Conservation (phyloP, 2,329 filamentous ascomycete species). For the Penicillium carneum region DNA sequence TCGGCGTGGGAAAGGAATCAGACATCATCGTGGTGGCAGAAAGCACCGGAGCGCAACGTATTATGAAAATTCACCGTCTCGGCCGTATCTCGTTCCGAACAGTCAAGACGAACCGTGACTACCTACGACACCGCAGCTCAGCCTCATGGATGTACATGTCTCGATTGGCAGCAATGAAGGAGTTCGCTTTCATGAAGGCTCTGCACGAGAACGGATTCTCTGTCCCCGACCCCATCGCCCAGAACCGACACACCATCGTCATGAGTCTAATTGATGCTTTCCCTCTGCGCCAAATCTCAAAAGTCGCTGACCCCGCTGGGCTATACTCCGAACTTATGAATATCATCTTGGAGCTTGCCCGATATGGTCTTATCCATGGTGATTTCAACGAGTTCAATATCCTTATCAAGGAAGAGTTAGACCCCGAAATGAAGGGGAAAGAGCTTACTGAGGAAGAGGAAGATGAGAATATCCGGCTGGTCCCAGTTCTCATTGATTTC, state of each 20-base stretch:
- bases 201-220: conserved; percentile 83
- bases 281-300: conserved; percentile 85
- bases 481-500: conserved; percentile 92
- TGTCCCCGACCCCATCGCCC: conserved; percentile 84
- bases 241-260: conserved; percentile 93
- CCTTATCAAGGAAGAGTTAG: conserved; percentile 77
- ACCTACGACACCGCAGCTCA: conserved; percentile 79
- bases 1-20: conserved; percentile 96
- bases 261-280: conserved; percentile 95
- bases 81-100: conserved; percentile 96
- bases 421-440: conserved; percentile 47
- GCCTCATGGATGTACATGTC: conserved; percentile 99
- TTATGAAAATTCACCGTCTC: conserved; percentile 94
- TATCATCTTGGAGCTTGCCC: conserved; percentile 82
- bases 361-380: conserved; percentile 89
- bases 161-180: conserved; percentile 87
- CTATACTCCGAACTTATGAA: conserved; percentile 91
- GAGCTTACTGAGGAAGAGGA: conserved; percentile 42
- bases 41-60: conserved; percentile 74
- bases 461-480: conserved; percentile 61
- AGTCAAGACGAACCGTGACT: conserved; percentile 94
- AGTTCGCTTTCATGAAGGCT: conserved; percentile 92
- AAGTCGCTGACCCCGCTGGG: conserved; percentile 80
- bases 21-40: conserved; percentile 95
- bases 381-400: conserved; percentile 99